Conservation (phyloP, 2,329 filamentous ascomycete genomes). For the Claviceps africana region DNA sequence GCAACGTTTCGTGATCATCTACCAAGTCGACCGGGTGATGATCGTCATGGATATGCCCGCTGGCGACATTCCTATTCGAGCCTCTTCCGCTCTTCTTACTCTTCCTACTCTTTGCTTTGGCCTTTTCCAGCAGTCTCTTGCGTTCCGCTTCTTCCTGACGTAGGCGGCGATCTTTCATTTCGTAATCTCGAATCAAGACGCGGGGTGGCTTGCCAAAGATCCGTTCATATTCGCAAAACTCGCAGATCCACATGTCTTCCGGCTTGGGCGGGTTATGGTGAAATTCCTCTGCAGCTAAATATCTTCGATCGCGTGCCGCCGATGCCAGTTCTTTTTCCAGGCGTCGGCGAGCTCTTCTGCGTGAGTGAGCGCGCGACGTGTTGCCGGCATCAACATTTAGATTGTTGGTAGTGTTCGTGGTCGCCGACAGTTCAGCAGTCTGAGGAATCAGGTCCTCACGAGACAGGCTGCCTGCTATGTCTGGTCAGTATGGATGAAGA, state of each 20-base stretch:
- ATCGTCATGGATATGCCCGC: slow-evolving; percentile 10
- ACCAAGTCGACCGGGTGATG: slow-evolving; percentile 12
- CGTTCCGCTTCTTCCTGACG: slow-evolving; percentile 79
- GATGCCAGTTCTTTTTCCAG: slow-evolving; percentile 56
- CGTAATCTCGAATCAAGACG: slow-evolving; percentile 79
- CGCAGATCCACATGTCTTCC: slow-evolving; percentile 85
- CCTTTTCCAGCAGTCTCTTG: slow-evolving; percentile 72
- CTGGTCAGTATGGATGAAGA: neutral
- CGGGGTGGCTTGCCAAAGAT: slow-evolving; percentile 83
- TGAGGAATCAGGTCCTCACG: slow-evolving; percentile 12
- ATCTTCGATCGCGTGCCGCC: slow-evolving; percentile 64
- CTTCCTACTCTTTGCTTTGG: slow-evolving; percentile 85
- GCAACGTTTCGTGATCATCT: slow-evolving; percentile 10
- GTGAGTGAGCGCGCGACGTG: slow-evolving; percentile 14
- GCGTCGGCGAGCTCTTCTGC: slow-evolving; percentile 49
- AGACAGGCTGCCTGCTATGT: slow-evolving; percentile 2
- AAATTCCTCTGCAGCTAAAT: slow-evolving; percentile 64
- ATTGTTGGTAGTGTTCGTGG: slow-evolving; percentile 8
- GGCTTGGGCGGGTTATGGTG: slow-evolving; percentile 53
- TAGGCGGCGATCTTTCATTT: slow-evolving; percentile 81
- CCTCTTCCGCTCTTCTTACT: slow-evolving; percentile 66
- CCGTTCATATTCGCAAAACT: slow-evolving; percentile 94
- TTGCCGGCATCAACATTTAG: slow-evolving; percentile 13
- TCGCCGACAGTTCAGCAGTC: slow-evolving; percentile 5
- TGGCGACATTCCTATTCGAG: slow-evolving; percentile 14